These are phyloP conservation scores for Bertia moriformis DNA, from an alignment of 2,329 filamentous ascomycete species.

Conservation along the genomic window DNA sequence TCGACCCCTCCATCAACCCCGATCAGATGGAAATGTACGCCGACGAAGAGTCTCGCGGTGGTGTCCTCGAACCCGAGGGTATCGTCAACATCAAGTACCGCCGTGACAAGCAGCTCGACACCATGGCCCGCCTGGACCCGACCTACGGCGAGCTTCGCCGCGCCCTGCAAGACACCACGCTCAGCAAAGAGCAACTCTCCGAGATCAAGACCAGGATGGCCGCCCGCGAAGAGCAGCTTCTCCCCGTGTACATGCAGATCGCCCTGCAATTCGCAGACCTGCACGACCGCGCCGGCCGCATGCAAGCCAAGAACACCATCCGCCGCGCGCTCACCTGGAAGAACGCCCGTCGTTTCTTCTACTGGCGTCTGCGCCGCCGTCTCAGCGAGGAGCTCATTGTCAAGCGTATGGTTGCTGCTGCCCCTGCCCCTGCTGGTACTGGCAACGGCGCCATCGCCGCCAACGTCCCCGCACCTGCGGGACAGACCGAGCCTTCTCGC, in stretches of 20 bases:
- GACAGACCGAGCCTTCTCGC: constrained; percentile 36
- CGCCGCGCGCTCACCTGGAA: constrained; percentile 72
- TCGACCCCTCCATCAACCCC: constrained; percentile 96
- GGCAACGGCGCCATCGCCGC: constrained; percentile 14
- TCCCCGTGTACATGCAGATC: constrained; percentile 89
- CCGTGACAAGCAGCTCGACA: constrained; percentile 91
- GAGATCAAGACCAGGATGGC: constrained; percentile 74
- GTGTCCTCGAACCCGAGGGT: constrained; percentile 94
- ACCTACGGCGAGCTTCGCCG: constrained; percentile 60
- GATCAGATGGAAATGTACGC: constrained; percentile 99
- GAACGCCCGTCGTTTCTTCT: constrained; percentile 91
- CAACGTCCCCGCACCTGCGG: constrained; percentile 26
- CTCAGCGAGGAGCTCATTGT: constrained; percentile 96
- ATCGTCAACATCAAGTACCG: constrained; percentile 98
- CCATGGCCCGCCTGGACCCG: constrained; percentile 85
- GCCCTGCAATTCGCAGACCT: constrained; percentile 94
- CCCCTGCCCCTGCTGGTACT: constrained; percentile 16
- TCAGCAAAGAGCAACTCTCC: constrained; percentile 61
- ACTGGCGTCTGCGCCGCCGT: constrained; percentile 95
- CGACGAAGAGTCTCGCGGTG: constrained; percentile 83
- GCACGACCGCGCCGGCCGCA: constrained; percentile 90
- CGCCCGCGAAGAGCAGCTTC: constrained; percentile 70
- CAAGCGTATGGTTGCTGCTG: constrained; percentile 58
- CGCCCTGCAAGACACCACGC: constrained; percentile 34
- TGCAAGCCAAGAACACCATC: constrained; percentile 95